A percentile compares a stretch with the other conserved stretches of the same genome.
Conservation (phyloP, 2,329 filamentous ascomycete species). For the Beauveria rudraprayagi region DNA sequence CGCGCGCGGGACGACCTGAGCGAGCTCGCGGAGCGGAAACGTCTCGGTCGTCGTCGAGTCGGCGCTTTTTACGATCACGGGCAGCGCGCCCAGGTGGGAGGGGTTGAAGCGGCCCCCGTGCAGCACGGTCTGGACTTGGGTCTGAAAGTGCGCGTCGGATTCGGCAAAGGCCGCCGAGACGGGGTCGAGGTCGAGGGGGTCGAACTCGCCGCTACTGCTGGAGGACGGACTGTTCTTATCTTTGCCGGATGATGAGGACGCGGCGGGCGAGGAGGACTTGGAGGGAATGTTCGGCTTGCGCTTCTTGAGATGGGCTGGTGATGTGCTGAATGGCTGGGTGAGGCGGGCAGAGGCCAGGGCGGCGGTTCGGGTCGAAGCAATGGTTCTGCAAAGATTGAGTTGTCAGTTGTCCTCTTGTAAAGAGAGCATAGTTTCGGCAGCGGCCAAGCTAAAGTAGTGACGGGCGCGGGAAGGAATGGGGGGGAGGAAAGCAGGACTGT, state of each 20-base stretch:
- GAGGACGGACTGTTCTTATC: constrained; percentile 12
- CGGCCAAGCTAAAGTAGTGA: too few relatives aligned
- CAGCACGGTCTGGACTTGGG: constrained; percentile 32
- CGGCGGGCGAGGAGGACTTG: constrained; percentile 13
- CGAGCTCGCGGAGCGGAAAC: constrained; percentile 48
- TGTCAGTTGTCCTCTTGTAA: neutral
- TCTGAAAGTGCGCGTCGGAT: constrained; percentile 34
- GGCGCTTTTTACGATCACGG: constrained; percentile 29
- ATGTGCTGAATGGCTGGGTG: constrained; percentile 24
- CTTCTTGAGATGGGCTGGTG: constrained; percentile 28
- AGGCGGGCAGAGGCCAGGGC: neutral
- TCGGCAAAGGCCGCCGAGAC: constrained; percentile 35
- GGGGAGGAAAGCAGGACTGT: neutral
- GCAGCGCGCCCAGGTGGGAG: constrained; percentile 37
- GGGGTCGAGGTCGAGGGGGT: constrained; percentile 43
- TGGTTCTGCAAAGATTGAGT: neutral
- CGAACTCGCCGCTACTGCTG: constrained; percentile 26
- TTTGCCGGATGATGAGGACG: constrained; percentile 9
- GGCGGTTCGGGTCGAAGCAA: neutral
- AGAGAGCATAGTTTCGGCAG: neutral
- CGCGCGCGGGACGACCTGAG: constrained; percentile 42
- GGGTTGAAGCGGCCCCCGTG: constrained; percentile 46
- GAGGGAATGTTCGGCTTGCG: constrained; percentile 22
- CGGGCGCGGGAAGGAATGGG: neutral
- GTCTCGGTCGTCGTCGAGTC: constrained; percentile 17